A percentile compares a stretch with the other conserved stretches of the same genome.
Conservation (phyloP, 176 grass and related monocot species). For the Raddia guianensis region DNA sequence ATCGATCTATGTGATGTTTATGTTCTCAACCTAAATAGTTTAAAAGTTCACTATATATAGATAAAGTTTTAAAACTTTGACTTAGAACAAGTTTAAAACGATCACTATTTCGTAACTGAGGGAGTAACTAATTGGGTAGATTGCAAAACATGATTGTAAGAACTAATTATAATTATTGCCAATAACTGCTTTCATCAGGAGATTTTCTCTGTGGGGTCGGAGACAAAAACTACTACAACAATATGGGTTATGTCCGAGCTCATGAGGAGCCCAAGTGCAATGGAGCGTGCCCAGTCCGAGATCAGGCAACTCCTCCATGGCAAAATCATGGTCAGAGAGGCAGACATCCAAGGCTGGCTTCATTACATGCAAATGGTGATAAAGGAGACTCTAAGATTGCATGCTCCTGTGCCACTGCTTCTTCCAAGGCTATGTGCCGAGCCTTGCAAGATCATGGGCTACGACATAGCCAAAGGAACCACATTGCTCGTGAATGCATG, state of each 20-base stretch:
- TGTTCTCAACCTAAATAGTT: no score
- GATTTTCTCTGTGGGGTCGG: conserved; percentile 22
- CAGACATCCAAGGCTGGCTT: neutral
- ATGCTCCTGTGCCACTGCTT: conserved; percentile 36
- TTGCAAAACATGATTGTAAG: no score
- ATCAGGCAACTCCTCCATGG: neutral
- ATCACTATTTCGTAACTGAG: no score
- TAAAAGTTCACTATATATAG: no score
- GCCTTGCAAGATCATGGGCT: conserved; percentile 39
- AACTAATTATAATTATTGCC: no score
- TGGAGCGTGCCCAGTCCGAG: conserved; percentile 23
- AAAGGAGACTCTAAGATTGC: conserved; percentile 43
- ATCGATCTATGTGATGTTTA: no score
- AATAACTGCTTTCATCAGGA: neutral
- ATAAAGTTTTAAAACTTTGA: no score
- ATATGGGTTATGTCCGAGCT: conserved; percentile 43
- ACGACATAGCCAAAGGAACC: conserved; percentile 23
- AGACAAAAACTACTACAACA: neutral
- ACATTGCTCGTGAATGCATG: conserved; percentile 25
- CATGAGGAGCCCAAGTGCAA: neutral
- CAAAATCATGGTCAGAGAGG: neutral
- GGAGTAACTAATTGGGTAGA: no score
- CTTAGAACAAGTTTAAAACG: no score
- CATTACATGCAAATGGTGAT: conserved; percentile 39
- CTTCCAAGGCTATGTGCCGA: conserved; percentile 34